phyloP scores from a whole-genome alignment of 768 basidiomycete genomes.

The Serendipita sp. region DNA sequence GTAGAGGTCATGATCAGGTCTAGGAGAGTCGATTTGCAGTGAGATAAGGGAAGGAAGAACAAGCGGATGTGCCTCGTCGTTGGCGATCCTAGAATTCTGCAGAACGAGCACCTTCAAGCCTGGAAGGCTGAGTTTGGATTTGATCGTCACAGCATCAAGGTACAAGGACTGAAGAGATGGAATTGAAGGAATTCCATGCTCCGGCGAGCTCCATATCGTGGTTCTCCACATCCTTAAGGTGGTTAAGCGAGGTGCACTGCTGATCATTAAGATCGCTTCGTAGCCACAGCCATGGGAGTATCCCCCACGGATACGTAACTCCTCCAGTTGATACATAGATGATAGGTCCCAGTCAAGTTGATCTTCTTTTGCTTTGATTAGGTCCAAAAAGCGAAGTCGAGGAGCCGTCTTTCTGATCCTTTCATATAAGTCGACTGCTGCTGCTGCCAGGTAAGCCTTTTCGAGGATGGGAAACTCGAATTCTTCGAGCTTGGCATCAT shows the following conservation, averaged over 20 bases:
- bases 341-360: neutral
- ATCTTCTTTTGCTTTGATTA: neutral
- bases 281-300: too few species aligned
- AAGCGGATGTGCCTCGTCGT: neutral
- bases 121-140: too few species aligned
- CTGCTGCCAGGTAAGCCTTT: neutral
- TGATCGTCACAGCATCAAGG: neutral
- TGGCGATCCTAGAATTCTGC: neutral
- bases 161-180: neutral
- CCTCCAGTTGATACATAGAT: neutral
- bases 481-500: neutral
- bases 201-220: neutral
- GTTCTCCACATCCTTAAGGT: neutral
- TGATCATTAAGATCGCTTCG: neutral
- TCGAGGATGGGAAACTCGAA: neutral
- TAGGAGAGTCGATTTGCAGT: neutral
- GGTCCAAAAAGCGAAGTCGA: neutral
- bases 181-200: neutral
- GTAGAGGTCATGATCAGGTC: neutral
- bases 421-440: neutral
- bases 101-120: too few species aligned
- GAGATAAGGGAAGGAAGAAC: neutral
- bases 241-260: neutral
- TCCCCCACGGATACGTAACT: neutral
- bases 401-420: neutral